Base-by-base conservation (phyloP, 73 alveolate genomes). In the Diophrys appendiculata region DNA sequence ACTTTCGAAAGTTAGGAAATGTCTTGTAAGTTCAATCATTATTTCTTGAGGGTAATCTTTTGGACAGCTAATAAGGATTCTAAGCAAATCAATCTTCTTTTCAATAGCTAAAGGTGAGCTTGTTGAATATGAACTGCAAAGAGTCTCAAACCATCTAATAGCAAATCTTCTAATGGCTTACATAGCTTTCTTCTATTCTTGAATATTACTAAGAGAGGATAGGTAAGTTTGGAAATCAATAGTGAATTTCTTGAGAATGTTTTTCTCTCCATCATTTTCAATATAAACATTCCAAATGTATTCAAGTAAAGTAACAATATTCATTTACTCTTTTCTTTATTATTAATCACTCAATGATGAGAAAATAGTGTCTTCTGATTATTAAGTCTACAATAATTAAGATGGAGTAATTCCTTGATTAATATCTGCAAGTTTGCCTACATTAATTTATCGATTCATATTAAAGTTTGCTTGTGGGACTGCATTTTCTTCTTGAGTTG, bases 401-500 rank as follows among this genome's bases (percentile, higher is more conserved):
- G 60, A 5, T 11, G 60, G 60, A 43, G 60, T 43, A 43, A 11
- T 18, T 11, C 18, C 60, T 11, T 11, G 60, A 43, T 5, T 43
- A 5, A 18, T 11, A 5, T 11, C 60, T 18, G 5, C 60, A 43
- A 43, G 5, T 18, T 67, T 3, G 29, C 53, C 54, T 31, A 67
- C 29, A 26, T 31, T 25, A 67, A 43, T 3, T 68, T 54, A 65
- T 70, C 86, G 53, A 54, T 31, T 52, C 85, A 68, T 76, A 43
- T 30, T 0, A 68, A 28, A 32, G 79, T 76, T 56, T 84, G 91
- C 75, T 69, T 70, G 29, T 73, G 75, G 60, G 77, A 76, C 14
- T 84, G 86, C 69, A 31, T 14, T 76, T 33, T 27, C 68, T 56
- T 76, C 76, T 77, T 68, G 56, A 22, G 24, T 52, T 52, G 65